Conservation (phyloP, 2,329 filamentous ascomycete genomes). For the Pseudodiploospora longispora region DNA sequence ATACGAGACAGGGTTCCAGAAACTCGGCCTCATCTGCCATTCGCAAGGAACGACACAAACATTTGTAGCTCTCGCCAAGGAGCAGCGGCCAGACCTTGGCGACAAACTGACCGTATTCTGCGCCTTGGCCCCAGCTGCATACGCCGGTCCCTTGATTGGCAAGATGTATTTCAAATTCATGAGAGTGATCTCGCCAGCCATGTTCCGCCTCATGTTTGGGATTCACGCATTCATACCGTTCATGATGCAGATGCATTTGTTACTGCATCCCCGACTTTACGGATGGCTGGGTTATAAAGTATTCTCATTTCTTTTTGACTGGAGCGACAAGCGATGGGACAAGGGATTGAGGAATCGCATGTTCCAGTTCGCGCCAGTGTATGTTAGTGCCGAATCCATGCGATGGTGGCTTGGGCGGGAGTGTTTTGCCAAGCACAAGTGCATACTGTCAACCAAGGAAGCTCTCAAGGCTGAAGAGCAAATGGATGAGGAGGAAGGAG, state of each 20-base stretch:
- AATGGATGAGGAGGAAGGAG: constrained; percentile 40
- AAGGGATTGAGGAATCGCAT: constrained; percentile 67
- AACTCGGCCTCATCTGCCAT: constrained; percentile 76
- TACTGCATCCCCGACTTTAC: constrained; percentile 61
- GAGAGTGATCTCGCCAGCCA: constrained; percentile 63
- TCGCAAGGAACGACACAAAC: constrained; percentile 88
- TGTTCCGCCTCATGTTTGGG: constrained; percentile 79
- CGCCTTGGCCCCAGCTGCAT: constrained; percentile 81
- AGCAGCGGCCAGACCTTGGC: constrained; percentile 78
- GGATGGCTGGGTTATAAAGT: constrained; percentile 80
- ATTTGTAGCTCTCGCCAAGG: constrained; percentile 79
- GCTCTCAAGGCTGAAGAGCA: constrained; percentile 54
- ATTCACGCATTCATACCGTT: constrained; percentile 89
- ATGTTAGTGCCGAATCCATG: constrained; percentile 85
- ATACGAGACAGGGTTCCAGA: constrained; percentile 72
- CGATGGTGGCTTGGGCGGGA: constrained; percentile 90
- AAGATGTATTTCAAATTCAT: constrained; percentile 92
- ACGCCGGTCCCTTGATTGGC: constrained; percentile 76
- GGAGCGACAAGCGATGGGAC: constrained; percentile 82
- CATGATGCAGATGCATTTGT: constrained; percentile 76
- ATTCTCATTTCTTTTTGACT: constrained; percentile 83
- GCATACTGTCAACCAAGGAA: constrained; percentile 74
- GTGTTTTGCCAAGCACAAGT: constrained; percentile 72
- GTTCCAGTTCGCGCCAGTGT: constrained; percentile 89
- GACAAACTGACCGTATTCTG: constrained; percentile 83